Evolutionary conservation across 345 rosid species (phyloP).

Genomic region (Xanthoceras sorbifolium): DNA sequence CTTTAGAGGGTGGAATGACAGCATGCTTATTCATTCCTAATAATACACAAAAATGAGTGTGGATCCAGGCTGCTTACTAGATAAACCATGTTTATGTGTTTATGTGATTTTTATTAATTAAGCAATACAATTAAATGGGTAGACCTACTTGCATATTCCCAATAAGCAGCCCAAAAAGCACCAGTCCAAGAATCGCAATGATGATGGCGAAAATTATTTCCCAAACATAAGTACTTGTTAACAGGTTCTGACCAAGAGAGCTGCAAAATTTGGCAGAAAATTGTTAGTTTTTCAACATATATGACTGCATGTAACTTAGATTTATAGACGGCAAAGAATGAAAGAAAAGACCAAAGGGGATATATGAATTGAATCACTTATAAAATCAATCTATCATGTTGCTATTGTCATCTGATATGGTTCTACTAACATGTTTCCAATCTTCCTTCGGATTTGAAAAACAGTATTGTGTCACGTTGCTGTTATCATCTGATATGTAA

Average conservation of each 20-base stretch:
- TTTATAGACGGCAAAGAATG: background rate
- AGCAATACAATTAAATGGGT: background rate
- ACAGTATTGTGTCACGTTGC: too few species aligned
- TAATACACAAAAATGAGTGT: too few species aligned
- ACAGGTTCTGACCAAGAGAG: slow-evolving; percentile 52
- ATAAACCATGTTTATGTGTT: too few species aligned
- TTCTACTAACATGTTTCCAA: background rate
- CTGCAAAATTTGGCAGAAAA: slow-evolving; percentile 28
- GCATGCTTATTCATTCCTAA: background rate
- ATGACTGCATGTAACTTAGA: background rate
- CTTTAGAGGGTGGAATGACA: background rate
- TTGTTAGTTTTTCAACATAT: background rate
- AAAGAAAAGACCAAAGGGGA: background rate
- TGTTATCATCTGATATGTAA: too few species aligned
- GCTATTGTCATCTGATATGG: background rate
- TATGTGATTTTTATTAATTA: background rate
- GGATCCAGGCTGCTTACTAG: too few species aligned
- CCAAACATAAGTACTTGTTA: slow-evolving; percentile 42
- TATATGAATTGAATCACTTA: background rate
- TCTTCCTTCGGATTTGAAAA: background rate
- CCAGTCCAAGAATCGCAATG: slow-evolving; percentile 39
- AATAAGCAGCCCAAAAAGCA: slow-evolving; percentile 53
- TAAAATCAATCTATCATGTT: background rate
- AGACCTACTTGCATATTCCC: slow-evolving; percentile 59
- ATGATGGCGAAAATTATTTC: slow-evolving; percentile 47